Percentiles rank a stretch among this genome's conserved stretches.
phyloP scores from a whole-genome alignment of 164 flowering plant species.

The Aristolochia fimbriata region DNA sequence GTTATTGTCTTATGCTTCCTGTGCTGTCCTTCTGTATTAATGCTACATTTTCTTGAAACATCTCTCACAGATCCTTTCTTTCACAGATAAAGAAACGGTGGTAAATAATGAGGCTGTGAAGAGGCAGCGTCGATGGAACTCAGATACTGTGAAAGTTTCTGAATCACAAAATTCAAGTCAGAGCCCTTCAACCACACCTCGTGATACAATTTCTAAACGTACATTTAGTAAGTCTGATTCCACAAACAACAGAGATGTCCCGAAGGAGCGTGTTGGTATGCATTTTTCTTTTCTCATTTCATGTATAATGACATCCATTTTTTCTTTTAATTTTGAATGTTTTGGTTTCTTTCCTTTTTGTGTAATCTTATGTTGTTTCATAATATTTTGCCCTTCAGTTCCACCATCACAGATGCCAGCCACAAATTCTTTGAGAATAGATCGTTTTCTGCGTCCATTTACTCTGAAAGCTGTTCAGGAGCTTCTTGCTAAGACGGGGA shows the following conservation, averaged over 20 bases:
- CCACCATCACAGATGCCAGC: constrained; percentile 67
- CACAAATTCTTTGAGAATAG: constrained; percentile 77
- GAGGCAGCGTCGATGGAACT: constrained; percentile 74
- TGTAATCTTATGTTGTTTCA: not conserved
- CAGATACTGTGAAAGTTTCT: constrained; percentile 42
- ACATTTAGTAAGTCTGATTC: constrained; percentile 47
- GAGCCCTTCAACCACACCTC: constrained; percentile 35
- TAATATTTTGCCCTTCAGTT: constrained; percentile 30
- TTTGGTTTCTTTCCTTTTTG: not conserved
- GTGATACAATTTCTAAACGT: constrained; percentile 31
- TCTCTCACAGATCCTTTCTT: not conserved
- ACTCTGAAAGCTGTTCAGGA: constrained; percentile 95
- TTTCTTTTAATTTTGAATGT: not conserved
- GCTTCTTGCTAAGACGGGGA: constrained; percentile 81
- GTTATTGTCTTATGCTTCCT: too few species aligned
- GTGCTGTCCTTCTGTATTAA: too few species aligned
- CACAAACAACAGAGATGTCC: constrained; percentile 32
- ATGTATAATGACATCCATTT: not conserved
- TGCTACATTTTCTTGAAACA: too few species aligned
- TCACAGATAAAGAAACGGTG: constrained; percentile 43
- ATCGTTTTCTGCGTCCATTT: constrained; percentile 85
- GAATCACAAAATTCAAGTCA: constrained; percentile 28
- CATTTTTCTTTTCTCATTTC: constrained; percentile 3
- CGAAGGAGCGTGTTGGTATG: constrained; percentile 86
- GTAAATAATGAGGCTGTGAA: constrained; percentile 50